A percentile compares a stretch with the other conserved stretches of the same genome.
Evolutionary conservation across 2,329 filamentous ascomycete species (phyloP).

Genomic region (Pseudocercospora vitis): DNA sequence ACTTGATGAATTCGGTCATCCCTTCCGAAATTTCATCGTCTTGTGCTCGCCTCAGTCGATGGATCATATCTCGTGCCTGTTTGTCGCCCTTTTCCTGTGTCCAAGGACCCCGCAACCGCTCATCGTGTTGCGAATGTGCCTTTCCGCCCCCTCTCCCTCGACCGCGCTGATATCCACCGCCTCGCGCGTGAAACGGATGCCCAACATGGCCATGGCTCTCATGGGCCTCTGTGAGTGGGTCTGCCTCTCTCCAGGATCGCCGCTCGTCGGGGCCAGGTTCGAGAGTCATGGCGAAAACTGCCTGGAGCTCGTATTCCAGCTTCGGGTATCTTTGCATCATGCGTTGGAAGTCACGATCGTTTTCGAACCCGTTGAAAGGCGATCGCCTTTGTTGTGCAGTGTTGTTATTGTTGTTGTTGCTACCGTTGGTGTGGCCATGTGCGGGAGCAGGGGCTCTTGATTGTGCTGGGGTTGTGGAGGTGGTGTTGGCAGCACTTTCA

Average conservation of each 20-base stretch:
- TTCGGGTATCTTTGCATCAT: slow-evolving; percentile 39
- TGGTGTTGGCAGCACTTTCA: neutral
- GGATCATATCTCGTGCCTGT: slow-evolving; percentile 34
- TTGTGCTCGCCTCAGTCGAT: slow-evolving; percentile 33
- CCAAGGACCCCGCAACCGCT: slow-evolving; percentile 37
- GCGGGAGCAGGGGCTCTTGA: neutral
- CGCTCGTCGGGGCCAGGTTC: slow-evolving; percentile 38
- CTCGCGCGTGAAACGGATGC: too few species aligned
- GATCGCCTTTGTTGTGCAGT: slow-evolving; percentile 16
- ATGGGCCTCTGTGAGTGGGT: slow-evolving; percentile 22
- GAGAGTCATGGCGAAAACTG: slow-evolving; percentile 38
- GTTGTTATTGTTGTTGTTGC: slow-evolving; percentile 22
- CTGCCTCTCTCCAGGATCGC: slow-evolving; percentile 30
- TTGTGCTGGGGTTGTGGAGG: neutral
- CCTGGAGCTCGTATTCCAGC: slow-evolving; percentile 37
- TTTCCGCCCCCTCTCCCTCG: neutral
- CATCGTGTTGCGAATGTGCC: slow-evolving; percentile 2
- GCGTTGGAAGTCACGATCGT: slow-evolving; percentile 35
- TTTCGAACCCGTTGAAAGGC: slow-evolving; percentile 35
- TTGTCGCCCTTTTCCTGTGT: slow-evolving; percentile 41
- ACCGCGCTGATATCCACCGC: slow-evolving; percentile 10
- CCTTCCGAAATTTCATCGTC: slow-evolving; percentile 41
- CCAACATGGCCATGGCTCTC: slow-evolving; percentile 21
- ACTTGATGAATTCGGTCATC: slow-evolving; percentile 45
- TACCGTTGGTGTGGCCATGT: slow-evolving; percentile 24